Evolutionary conservation across 1,139 yeast genomes (phyloP).

Genomic region (Diutina ranongensis): DNA sequence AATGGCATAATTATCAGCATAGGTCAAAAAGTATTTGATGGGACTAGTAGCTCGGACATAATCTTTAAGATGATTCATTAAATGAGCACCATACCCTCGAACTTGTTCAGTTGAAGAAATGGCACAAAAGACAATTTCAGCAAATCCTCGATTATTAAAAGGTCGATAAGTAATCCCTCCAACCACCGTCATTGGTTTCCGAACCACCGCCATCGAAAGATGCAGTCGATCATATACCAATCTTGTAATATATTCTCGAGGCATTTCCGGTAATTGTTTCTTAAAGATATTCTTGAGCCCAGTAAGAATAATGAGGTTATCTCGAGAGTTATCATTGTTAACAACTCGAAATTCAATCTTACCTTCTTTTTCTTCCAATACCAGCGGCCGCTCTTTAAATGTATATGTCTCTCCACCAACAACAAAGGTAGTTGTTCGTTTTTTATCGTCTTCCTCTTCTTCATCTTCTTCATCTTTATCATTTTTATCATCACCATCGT

Average conservation of each 20-base stretch:
- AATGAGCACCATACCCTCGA: constrained; percentile 95
- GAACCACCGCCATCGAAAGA: constrained; percentile 88
- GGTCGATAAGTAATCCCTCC: constrained; percentile 98
- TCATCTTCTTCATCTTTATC: constrained; percentile 35
- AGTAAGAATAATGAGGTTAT: constrained; percentile 81
- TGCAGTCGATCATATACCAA: constrained; percentile 91
- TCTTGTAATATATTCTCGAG: constrained; percentile 89
- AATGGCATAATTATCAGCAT: constrained; percentile 97
- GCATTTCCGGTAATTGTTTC: constrained; percentile 97
- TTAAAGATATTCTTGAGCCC: constrained; percentile 95
- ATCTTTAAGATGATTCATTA: constrained; percentile 95
- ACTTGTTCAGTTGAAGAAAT: constrained; percentile 96
- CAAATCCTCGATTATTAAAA: constrained; percentile 80
- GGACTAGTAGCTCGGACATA: constrained; percentile 86
- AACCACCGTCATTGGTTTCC: constrained; percentile 87
- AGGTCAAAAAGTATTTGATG: constrained; percentile 79
- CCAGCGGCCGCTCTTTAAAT: constrained; percentile 88
- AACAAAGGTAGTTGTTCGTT: constrained; percentile 27
- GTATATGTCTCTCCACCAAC: constrained; percentile 74
- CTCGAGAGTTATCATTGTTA: constrained; percentile 82
- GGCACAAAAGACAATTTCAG: constrained; percentile 97
- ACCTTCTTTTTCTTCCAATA: constrained; percentile 83
- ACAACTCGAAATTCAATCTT: constrained; percentile 92
- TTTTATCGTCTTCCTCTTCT: constrained; percentile 43
- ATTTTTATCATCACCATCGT: constrained; percentile 21